Evolutionary conservation across 1,139 yeast species (phyloP).

Genomic region (Hemisphaericaspora xylofermentans): DNA sequence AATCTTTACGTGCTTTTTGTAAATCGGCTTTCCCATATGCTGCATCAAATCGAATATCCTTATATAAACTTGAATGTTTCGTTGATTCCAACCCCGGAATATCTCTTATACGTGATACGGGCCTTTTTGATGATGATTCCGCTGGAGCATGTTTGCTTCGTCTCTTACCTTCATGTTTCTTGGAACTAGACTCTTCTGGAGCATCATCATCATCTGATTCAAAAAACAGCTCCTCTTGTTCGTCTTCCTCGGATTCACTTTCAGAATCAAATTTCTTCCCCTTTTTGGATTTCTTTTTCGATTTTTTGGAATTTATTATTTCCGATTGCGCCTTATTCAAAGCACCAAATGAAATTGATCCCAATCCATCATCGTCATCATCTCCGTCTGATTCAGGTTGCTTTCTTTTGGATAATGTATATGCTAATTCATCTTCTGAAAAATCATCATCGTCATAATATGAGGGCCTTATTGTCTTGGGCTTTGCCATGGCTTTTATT

Average conservation of each 20-base stretch:
- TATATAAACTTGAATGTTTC: constrained; percentile 38
- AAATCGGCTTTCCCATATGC: constrained; percentile 84
- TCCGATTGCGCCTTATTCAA: constrained; percentile 56
- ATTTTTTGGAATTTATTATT: constrained; percentile 24
- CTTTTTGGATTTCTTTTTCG: constrained; percentile 12
- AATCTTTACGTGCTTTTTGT: constrained; percentile 64
- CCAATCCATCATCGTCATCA: constrained; percentile 22
- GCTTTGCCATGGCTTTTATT: constrained; percentile 8
- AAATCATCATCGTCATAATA: constrained; percentile 16
- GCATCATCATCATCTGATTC: constrained; percentile 18
- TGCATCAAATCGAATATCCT: constrained; percentile 87
- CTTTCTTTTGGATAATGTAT: constrained; percentile 12
- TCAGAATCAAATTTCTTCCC: constrained; percentile 15
- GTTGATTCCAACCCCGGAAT: constrained; percentile 66
- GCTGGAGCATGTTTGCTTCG: constrained; percentile 77
- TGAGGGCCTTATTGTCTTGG: constrained; percentile 18
- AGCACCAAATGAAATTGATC: constrained; percentile 55
- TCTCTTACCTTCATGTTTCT: constrained; percentile 22
- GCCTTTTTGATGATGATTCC: constrained; percentile 67
- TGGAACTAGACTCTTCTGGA: constrained; percentile 16
- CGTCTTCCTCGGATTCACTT: constrained; percentile 7
- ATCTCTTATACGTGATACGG: constrained; percentile 68
- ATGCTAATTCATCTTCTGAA: constrained; percentile 20
- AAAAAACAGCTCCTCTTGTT: constrained; percentile 13
- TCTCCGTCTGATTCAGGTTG: constrained; percentile 14